A percentile compares a stretch with the other conserved stretches of the same genome.
phyloP scores from a whole-genome alignment of 1,284 basidiomycete species.

The Cryptococcus sp. region DNA sequence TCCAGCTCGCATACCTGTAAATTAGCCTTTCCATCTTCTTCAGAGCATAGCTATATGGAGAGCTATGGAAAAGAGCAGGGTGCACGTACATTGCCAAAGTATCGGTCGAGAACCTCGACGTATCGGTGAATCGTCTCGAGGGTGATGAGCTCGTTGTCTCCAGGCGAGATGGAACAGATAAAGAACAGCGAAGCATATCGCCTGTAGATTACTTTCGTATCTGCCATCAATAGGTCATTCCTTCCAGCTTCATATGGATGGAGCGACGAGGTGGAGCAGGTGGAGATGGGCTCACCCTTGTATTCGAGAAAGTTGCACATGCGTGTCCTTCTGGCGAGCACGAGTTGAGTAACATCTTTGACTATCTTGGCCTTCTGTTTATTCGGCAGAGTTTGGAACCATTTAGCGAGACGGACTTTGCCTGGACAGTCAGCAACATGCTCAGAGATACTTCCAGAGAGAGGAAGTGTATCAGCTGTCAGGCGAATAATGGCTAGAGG shows the following conservation, averaged over 20 bases:
- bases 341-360: conserved; percentile 98
- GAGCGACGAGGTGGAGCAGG: neutral
- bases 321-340: conserved; percentile 86
- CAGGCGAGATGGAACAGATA: conserved; percentile 81
- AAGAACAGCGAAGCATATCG: conserved; percentile 98
- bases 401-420: conserved; percentile 96
- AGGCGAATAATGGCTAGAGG: too few species aligned
- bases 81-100: conserved; percentile 87
- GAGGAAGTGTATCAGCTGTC: too few species aligned
- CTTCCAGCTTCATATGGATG: too few species aligned
- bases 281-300: conserved; percentile 78
- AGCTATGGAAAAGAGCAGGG: neutral
- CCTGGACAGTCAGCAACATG: conserved; percentile 51
- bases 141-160: conserved; percentile 87
- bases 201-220: conserved; percentile 93
- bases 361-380: conserved; percentile 97
- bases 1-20: conserved; percentile 91
- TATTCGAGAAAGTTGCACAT: conserved; percentile 99
- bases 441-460: too few species aligned
- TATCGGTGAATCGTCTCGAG: conserved; percentile 97
- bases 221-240: conserved; percentile 48
- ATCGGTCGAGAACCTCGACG: conserved; percentile 96
- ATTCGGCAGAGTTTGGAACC: conserved; percentile 93
- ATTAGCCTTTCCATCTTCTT: neutral
- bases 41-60: neutral